Evolutionary conservation across 176 grass and related monocot genomes (phyloP).

Genomic region (Cenchrus purpureus): DNA sequence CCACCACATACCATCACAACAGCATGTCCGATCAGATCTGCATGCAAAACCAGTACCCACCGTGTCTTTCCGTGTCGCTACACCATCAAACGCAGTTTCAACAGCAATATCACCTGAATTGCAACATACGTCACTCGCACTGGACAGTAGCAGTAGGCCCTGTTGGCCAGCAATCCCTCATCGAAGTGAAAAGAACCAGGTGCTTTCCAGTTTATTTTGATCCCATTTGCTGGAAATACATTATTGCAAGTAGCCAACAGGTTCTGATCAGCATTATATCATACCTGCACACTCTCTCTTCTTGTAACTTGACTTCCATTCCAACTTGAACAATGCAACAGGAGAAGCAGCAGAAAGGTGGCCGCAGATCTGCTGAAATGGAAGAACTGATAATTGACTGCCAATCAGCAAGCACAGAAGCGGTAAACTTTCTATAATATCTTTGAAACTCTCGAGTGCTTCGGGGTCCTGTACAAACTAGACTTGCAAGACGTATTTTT

Average conservation of each 20-base stretch:
- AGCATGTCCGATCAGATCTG: conserved; percentile 6
- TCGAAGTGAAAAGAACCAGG: conserved; percentile 53
- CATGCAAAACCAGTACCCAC: not conserved
- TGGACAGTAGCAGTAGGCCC: conserved; percentile 54
- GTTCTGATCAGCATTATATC: not conserved
- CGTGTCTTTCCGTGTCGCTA: conserved; percentile 32
- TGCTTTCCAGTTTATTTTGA: conserved; percentile 29
- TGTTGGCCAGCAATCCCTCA: conserved; percentile 37
- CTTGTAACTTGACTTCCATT: not conserved
- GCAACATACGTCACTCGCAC: conserved; percentile 24
- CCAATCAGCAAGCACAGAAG: conserved; percentile 55
- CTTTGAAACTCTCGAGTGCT: too few relatives aligned
- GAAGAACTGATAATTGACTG: conserved; percentile 68
- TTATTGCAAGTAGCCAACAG: not conserved
- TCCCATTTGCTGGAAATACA: conserved; percentile 5
- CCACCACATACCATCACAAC: conserved; percentile 17
- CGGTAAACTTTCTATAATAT: conserved; percentile 48
- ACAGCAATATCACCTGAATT: conserved; percentile 42
- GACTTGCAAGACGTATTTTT: too few relatives aligned
- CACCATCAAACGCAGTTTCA: conserved; percentile 24
- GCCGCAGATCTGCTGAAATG: conserved; percentile 53
- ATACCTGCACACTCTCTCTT: not conserved
- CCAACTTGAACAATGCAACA: conserved; percentile 25
- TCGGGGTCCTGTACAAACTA: too few relatives aligned
- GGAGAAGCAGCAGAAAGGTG: conserved; percentile 46